Evolutionary conservation across 2,329 filamentous ascomycete species (phyloP).

Genomic region (Alternaria solani): DNA sequence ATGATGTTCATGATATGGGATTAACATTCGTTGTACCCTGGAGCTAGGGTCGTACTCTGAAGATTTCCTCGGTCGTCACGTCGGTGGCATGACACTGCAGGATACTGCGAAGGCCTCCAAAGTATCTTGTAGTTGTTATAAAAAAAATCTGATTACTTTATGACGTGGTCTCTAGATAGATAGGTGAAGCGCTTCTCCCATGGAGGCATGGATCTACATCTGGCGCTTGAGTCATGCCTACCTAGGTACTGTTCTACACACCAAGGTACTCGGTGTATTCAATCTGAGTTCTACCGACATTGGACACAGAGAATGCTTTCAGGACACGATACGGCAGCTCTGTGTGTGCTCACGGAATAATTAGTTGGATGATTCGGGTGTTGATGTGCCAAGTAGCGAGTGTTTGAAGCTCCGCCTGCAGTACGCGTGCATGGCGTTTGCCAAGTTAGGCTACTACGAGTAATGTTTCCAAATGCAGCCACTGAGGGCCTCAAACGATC

Average conservation of each 20-base stretch:
- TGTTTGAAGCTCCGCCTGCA: slow-evolving; percentile 11
- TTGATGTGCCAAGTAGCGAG: slow-evolving; percentile 6
- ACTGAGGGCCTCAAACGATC: slow-evolving; percentile 4
- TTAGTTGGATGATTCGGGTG: background rate
- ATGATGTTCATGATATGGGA: background rate
- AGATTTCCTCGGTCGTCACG: background rate
- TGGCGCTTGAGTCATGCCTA: background rate
- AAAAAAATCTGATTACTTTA: background rate
- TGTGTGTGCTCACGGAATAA: background rate
- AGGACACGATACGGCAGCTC: background rate
- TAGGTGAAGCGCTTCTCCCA: background rate
- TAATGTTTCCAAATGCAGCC: slow-evolving; percentile 1
- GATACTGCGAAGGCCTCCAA: background rate
- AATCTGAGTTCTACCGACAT: no score
- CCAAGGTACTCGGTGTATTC: background rate
- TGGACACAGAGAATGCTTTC: background rate
- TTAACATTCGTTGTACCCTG: background rate
- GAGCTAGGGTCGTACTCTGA: no score
- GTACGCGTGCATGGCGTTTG: slow-evolving; percentile 6
- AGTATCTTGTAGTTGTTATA: background rate
- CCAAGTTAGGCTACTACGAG: slow-evolving; percentile 5
- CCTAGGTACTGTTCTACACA: background rate
- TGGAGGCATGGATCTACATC: background rate
- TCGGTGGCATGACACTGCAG: background rate
- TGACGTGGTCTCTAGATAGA: background rate